A percentile compares a stretch with the other conserved stretches of the same genome.
phyloP scores from a whole-genome alignment of 139 green algal species.

The Chlamydomonas asymmetrica region DNA sequence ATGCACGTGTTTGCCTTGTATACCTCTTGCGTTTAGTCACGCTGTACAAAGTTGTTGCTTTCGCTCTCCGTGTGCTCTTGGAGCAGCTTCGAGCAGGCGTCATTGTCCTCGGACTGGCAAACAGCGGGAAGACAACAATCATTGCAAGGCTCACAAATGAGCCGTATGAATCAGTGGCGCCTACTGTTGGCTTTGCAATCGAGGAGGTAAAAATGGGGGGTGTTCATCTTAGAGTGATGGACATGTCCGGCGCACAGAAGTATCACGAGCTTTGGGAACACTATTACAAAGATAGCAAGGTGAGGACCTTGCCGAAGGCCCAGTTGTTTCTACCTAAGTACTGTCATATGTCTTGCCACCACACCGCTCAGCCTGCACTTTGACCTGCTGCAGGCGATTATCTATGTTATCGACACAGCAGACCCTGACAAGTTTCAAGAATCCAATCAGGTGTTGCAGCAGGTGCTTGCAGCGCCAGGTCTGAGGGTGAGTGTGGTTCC shows the following conservation, averaged over 20 bases:
- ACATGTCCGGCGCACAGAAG: conserved; percentile 71
- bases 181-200: conserved; percentile 22
- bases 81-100: conserved; percentile 14
- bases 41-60: not conserved
- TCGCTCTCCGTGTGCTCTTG: not conserved
- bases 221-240: conserved; percentile 67
- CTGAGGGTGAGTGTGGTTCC: too few species aligned
- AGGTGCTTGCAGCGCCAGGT: too few species aligned
- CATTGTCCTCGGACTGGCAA: conserved; percentile 13
- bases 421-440: too few species aligned
- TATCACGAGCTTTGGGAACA: conserved; percentile 72
- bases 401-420: too few species aligned
- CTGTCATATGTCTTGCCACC: too few species aligned
- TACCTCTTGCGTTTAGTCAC: not conserved
- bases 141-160: conserved; percentile 22
- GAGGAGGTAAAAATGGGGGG: conserved; percentile 31
- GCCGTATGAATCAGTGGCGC: conserved; percentile 9
- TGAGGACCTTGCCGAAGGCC: too few species aligned
- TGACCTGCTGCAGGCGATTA: too few species aligned
- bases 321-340: too few species aligned
- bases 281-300: conserved; percentile 63
- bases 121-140: conserved; percentile 26
- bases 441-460: too few species aligned
- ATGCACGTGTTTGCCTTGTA: too few species aligned
- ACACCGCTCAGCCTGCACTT: too few species aligned